Conservation (phyloP, 345 rosid species). For the Salix viminalis region DNA sequence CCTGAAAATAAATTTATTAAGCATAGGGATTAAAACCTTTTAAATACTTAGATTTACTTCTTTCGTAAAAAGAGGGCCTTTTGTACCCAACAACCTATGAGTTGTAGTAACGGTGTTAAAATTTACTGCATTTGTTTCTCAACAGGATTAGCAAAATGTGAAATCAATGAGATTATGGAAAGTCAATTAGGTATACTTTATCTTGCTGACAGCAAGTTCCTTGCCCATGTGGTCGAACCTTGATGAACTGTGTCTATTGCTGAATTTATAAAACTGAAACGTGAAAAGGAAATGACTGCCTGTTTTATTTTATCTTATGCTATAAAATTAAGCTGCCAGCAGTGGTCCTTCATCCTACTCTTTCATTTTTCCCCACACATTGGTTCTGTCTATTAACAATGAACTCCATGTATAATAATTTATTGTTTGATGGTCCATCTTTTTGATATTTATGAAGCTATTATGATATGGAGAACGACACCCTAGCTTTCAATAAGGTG, state of each 20-base stretch:
- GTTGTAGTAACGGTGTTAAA: no score
- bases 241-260: not conserved
- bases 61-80: no score
- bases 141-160: no score
- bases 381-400: no score
- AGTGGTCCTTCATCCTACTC: not conserved
- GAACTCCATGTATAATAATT: no score
- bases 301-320: no score
- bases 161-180: not conserved
- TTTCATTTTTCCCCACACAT: not conserved
- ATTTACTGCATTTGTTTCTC: no score
- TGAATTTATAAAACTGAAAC: not conserved
- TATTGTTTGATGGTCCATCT: constrained; percentile 6
- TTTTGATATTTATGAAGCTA: constrained; percentile 45
- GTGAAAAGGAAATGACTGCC: not conserved
- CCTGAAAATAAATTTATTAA: not conserved
- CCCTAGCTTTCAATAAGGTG: constrained; percentile 76
- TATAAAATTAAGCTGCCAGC: no score
- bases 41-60: no score
- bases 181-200: not conserved
- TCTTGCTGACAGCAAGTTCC: not conserved
- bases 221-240: not conserved
- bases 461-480: constrained; percentile 87
- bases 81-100: no score
- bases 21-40: not conserved